Evolutionary conservation across 2,329 filamentous ascomycete genomes (phyloP), one percentile per base, ranked within the genome.

Genomic region (Parastagonospora nodorum): DNA sequence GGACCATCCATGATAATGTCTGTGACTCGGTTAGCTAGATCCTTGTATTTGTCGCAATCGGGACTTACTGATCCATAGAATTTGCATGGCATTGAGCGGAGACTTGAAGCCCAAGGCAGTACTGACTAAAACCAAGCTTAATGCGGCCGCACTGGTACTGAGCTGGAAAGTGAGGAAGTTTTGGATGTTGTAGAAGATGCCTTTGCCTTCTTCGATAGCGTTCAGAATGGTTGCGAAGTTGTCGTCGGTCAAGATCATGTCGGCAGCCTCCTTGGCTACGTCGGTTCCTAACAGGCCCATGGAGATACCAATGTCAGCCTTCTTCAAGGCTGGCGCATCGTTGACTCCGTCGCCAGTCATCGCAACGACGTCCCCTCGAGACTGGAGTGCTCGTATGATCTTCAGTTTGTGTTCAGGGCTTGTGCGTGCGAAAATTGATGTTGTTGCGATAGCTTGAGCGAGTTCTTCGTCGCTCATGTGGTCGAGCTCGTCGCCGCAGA

Each of bases 1-100:
- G 94, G 94, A 8, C 95, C 94, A 75, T 99, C 95, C 95, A 99
- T 99, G 65, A 99, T 92, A 69, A 99, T 97, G 72, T 99, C 93
- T 97, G 63, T 12, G 41, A 30, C 1, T 36, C 11, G 8, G 44
- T 72, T 59, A 72, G 66, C 33, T 32, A 5, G n/a, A 5, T 10
- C 8, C 41, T 40, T 19, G 38, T 9, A 55, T 36, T 33, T 15
- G 19, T 30, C n/a, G 15, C 9, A 28, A 27, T 8, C 24, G 36
- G 30, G 39, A 84, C 91, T 78, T 79, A 97, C 93, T 99, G 68
- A 99, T 99, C 94, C 94, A 99, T 36, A 99, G 83, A 78, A 99
- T 99, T 78, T 99, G 94, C 94, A 99, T 99, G 42, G 94, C 92
- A 72, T 99, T 99, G 53, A 99, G 81, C 39, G 94, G 95, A 71